phyloP scores from a whole-genome alignment of 208 protist genomes.

The Vickermania ingenoplastis region DNA sequence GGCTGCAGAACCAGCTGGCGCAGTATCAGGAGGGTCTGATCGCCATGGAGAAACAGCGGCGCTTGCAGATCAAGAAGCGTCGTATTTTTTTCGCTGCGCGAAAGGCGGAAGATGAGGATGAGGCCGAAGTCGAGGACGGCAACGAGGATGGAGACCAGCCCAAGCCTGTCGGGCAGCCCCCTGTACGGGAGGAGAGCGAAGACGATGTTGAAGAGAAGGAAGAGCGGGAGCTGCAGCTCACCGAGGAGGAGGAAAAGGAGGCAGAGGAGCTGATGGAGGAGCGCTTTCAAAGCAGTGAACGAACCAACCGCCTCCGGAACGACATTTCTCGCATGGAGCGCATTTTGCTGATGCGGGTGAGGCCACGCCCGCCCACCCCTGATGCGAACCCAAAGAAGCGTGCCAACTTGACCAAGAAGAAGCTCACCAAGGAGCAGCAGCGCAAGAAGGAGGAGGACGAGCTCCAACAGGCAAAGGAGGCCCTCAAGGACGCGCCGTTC shows the following conservation, averaged over 20 bases:
- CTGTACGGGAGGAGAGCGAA: constrained; percentile 6
- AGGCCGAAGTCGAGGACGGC: constrained; percentile 12
- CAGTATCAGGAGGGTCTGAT: constrained; percentile 14
- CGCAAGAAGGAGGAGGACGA: constrained; percentile 61
- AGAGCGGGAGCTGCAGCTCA: constrained; percentile 27
- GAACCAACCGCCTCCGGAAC: constrained; percentile 29
- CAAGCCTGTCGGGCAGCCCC: not conserved
- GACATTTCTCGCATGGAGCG: constrained; percentile 71
- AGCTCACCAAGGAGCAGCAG: constrained; percentile 41
- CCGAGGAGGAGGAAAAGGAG: constrained; percentile 43
- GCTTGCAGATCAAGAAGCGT: constrained; percentile 42
- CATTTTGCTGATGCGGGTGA: constrained; percentile 53
- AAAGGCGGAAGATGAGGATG: constrained; percentile 5
- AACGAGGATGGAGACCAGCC: constrained; percentile 1
- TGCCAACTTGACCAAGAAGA: constrained; percentile 21
- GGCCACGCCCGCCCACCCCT: constrained; percentile 7
- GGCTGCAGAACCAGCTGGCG: constrained; percentile 18
- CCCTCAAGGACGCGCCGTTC: constrained; percentile 58
- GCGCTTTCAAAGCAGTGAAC: constrained; percentile 38
- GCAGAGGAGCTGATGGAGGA: constrained; percentile 48
- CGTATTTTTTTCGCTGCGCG: constrained; percentile 23
- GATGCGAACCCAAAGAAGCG: constrained; percentile 47
- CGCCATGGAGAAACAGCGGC: constrained; percentile 28
- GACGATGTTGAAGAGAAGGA: constrained; percentile 21
- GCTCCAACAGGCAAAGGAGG: constrained; percentile 42